A percentile compares a stretch with the other conserved stretches of the same genome.
These are phyloP conservation scores for Colletotrichum eleusines DNA, from an alignment of 2,329 filamentous ascomycete species.

Conservation along the genomic window DNA sequence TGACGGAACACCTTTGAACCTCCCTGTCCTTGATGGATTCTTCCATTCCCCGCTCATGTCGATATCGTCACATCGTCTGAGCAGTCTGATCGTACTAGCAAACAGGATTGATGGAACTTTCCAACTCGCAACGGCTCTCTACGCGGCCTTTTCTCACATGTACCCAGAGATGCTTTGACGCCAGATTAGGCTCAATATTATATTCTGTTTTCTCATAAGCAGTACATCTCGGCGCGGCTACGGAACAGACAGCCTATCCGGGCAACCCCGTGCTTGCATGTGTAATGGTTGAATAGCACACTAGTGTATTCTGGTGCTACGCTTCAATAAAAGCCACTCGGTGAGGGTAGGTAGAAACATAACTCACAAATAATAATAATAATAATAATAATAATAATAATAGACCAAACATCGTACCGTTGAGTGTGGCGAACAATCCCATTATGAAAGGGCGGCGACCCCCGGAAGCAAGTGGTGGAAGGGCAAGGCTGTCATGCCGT, in stretches of 20 bases:
- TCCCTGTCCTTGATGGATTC: no score
- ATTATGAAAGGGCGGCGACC: not conserved
- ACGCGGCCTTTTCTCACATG: not conserved
- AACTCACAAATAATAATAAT: no score
- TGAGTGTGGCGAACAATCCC: not conserved
- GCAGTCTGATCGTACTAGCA: no score
- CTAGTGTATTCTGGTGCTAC: not conserved
- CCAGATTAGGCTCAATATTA: not conserved
- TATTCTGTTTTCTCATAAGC: no score
- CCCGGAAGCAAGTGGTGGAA: not conserved
- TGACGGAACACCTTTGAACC: no score
- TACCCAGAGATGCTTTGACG: not conserved
- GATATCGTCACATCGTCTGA: no score
- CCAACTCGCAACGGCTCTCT: not conserved
- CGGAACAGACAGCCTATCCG: not conserved
- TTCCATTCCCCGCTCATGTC: no score
- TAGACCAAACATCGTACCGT: not conserved
- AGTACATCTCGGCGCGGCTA: not conserved
- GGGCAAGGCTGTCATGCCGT: not conserved
- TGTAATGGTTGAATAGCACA: not conserved
- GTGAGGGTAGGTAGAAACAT: not conserved
- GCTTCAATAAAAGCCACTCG: not conserved
- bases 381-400: no score
- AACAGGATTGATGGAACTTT: not conserved
- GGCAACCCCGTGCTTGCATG: no score